Evolutionary conservation across 2,329 filamentous ascomycete species (phyloP).

Genomic region (Aschersonia sp.): DNA sequence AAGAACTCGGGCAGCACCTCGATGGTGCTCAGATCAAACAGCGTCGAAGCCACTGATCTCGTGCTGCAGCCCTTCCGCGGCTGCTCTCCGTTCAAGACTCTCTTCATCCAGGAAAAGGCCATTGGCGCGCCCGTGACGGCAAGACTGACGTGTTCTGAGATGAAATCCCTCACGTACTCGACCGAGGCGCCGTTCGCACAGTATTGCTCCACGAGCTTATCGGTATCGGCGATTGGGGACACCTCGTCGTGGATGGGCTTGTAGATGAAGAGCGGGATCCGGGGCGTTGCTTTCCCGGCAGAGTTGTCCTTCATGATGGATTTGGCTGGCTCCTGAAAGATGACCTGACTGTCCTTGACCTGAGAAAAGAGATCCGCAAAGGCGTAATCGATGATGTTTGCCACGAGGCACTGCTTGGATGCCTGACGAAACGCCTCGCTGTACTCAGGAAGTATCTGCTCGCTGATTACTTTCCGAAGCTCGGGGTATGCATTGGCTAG

Average conservation of each 20-base stretch:
- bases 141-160: neutral
- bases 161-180: neutral
- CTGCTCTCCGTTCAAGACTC: neutral
- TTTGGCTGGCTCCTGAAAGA: neutral
- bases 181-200: neutral
- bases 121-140: neutral
- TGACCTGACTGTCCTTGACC: constrained; percentile 15
- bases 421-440: constrained; percentile 15
- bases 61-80: neutral
- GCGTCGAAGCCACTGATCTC: neutral
- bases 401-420: constrained; percentile 11
- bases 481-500: constrained; percentile 9
- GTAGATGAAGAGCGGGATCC: neutral
- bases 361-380: constrained; percentile 25
- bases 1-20: neutral
- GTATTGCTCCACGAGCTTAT: neutral
- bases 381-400: constrained; percentile 13
- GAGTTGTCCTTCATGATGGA: neutral
- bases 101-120: neutral
- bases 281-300: neutral
- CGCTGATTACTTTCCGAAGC: constrained; percentile 4
- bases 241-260: neutral
- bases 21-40: neutral
- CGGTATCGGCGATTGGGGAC: neutral
- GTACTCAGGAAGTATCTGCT: constrained; percentile 8